These are phyloP conservation scores for Pistacia vera DNA, from an alignment of 345 rosid genomes.

Conservation along the genomic window DNA sequence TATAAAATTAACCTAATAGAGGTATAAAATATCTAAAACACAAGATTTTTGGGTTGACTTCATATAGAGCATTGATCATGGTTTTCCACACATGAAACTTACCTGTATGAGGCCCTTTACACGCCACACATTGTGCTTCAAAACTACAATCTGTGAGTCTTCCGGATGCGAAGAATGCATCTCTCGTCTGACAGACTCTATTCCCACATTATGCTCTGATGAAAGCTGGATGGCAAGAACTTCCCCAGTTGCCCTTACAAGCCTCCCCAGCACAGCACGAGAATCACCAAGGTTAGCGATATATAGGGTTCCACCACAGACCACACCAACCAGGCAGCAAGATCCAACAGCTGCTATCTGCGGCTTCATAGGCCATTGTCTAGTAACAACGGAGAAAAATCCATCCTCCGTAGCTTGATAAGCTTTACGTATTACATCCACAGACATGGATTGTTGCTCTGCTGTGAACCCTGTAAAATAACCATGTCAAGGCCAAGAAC, in stretches of 20 bases:
- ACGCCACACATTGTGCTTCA: slow-evolving; percentile 97
- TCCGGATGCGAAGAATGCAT: slow-evolving; percentile 90
- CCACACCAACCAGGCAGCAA: slow-evolving; percentile 86
- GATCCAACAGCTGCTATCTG: slow-evolving; percentile 98
- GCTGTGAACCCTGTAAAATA: slow-evolving; percentile 59
- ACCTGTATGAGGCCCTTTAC: slow-evolving; percentile 98
- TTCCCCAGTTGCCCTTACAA: slow-evolving; percentile 81
- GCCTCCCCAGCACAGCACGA: slow-evolving; percentile 91
- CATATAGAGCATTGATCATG: not conserved
- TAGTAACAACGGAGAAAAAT: slow-evolving; percentile 76
- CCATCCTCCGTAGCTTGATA: slow-evolving; percentile 97
- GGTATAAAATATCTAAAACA: not conserved
- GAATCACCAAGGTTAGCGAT: slow-evolving; percentile 94
- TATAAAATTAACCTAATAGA: not conserved
- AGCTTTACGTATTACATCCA: slow-evolving; percentile 82
- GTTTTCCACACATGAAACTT: slow-evolving; percentile 7
- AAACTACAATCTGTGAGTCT: slow-evolving; percentile 78
- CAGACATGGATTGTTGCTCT: slow-evolving; percentile 82
- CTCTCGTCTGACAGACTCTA: slow-evolving; percentile 91
- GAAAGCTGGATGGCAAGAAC: slow-evolving; percentile 84
- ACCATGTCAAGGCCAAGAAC: not conserved
- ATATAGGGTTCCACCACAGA: slow-evolving; percentile 77
- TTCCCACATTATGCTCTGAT: slow-evolving; percentile 83
- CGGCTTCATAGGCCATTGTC: slow-evolving; percentile 92
- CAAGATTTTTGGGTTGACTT: not conserved